Evolutionary conservation across 2,329 filamentous ascomycete species (phyloP), one percentile per base, ranked within the genome.

Genomic region (Metarhizium humberi): DNA sequence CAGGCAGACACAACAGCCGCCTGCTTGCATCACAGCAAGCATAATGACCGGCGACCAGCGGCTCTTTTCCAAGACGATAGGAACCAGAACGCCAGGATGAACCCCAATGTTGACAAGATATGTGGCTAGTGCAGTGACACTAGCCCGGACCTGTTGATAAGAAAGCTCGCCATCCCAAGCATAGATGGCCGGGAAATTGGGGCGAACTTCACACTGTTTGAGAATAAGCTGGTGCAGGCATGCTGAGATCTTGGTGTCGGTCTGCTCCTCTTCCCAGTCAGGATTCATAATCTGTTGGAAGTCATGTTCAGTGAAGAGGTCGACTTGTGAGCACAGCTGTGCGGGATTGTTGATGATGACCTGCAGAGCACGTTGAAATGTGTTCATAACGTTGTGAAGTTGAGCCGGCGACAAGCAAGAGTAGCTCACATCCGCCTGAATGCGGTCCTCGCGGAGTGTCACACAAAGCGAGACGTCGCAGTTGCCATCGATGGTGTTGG

Each of bases 51-150:
- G 86, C 0, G 88, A 76, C 66, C 86, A 79, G 14, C 83, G 71
- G 20, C 80, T 87, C 69, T 89, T 91, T 47, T 88, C 82, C 63
- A 90, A 76, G 18, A 85, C 79, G 6, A 91, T 75, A 5, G 83
- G 84, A 1, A 91, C 77, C 4, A 87, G 72, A 7, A 79, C 74
- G 10, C 80, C 78, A 0, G 75, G 72, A 0, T 71, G 67, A 0
- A 82, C 73, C 0, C 81, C 81, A 13, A 75, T 67, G 25, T 75
- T 71, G 2, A 76, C 65, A 0, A 90, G 73, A 52, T 77, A 70
- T 2, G 68, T 69, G 2, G 72, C 70, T 1, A 78, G 65, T 4
- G 66, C 68, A 2, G 69, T 65, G 0, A 73, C 71, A 7, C 71
- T 67, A 0, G 67, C 65, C 3, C 71, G 65, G 4, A 78, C 59